Percentiles rank a stretch among this genome's conserved stretches.
phyloP scores from a whole-genome alignment of 1,284 basidiomycete genomes.

The Austropuccinia psidii region DNA sequence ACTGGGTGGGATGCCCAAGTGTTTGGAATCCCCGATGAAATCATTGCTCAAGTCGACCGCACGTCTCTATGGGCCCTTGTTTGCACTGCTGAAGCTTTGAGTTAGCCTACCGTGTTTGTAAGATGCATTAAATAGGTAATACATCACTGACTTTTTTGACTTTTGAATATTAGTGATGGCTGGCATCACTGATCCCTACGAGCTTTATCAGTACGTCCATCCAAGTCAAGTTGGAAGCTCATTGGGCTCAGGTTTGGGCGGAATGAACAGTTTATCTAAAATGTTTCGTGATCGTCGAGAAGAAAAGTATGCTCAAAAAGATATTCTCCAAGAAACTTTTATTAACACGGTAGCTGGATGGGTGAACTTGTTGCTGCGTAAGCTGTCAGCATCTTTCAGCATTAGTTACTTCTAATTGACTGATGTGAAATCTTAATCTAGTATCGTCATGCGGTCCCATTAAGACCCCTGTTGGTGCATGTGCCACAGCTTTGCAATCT shows the following conservation, averaged over 20 bases:
- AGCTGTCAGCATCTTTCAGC: not conserved
- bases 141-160: not conserved
- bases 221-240: constrained; percentile 68
- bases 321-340: constrained; percentile 96
- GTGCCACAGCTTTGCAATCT: constrained; percentile 93
- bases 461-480: constrained; percentile 97
- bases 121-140: not conserved
- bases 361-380: constrained; percentile 76
- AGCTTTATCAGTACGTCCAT: constrained; percentile 68
- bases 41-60: constrained; percentile 85
- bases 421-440: not conserved
- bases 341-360: constrained; percentile 97
- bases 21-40: constrained; percentile 96
- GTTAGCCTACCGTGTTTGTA: not conserved
- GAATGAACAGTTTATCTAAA: constrained; percentile 55
- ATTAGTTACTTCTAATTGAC: not conserved
- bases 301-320: constrained; percentile 94
- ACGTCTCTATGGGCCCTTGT: constrained; percentile 95
- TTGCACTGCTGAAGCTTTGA: constrained; percentile 85
- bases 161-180: constrained; percentile 58
- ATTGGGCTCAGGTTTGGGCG: constrained; percentile 39
- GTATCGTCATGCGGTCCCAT: constrained; percentile 90
- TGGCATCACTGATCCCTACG: constrained; percentile 90
- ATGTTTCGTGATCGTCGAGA: constrained; percentile 99
- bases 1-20: constrained; percentile 93